Base-by-base conservation (phyloP, 768 basidiomycete genomes). In the Plicaturopsis crispa region DNA sequence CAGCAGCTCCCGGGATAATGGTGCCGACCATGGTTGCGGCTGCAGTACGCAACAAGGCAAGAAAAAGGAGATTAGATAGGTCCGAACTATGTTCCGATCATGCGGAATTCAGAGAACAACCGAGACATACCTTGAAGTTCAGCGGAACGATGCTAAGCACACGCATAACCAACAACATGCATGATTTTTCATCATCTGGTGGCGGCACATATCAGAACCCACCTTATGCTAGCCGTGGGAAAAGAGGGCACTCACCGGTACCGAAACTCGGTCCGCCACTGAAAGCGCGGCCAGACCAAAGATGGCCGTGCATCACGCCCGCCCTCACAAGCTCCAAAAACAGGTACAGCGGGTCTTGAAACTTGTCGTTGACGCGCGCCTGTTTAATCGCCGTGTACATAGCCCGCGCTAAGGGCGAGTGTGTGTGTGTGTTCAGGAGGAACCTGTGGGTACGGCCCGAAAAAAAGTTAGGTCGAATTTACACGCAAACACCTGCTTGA, bases 221-320 rank as follows among this genome's bases (percentile, higher is more conserved):
- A 31, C 48, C 40, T 33, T 41, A 43, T 40, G 51, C 44, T 45
- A 45, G 34, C 33, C 50, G 56, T 61, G 65, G 52, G 60, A 67
- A 45, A 41, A 43, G 35, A 35, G 41, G 31, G 33, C 8, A 65
- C 75, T 50, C 53, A 88, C 88, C 89, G 50, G 72, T 81, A 31
- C 94, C 93, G 61, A 96, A 93, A 61, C 86, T 93, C 0, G 94
- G 93, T 13, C 93, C 93, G 6, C 93, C 93, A 51, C 89, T 92
- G 54, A 91, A 91, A 0, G 85, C 84, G 32, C 84, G 73, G 26
- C 77, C 78, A 38, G 84, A 85, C 87, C 88, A 97, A 38, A 88
- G 63, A 53, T 92, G 84, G 0, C 91, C 91, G 52, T 97, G 93
- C 76, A 97, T 84, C 17, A 96, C 93, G 2, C 92, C 91, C n/a